Base-by-base conservation (phyloP, 2,329 filamentous ascomycete species). In the Drechslera avenae region DNA sequence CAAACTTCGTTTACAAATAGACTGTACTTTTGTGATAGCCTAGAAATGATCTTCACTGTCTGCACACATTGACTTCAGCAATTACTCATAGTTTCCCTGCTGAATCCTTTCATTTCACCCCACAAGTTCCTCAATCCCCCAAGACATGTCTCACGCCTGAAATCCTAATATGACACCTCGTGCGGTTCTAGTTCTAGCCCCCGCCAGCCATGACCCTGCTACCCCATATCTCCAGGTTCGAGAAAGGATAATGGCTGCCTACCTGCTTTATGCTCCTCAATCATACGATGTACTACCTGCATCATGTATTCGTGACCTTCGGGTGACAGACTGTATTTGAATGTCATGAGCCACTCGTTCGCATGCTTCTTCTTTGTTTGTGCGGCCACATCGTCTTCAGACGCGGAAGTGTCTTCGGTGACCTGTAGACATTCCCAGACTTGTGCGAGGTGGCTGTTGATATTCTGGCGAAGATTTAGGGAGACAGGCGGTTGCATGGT, bases 301-400 rank as follows among this genome's bases (percentile, higher is more conserved):
- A 32, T 13, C 17, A 52, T 21, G 13, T 52, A 52, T 4, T 3
- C 12, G 4, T 16, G 49, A 9, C 39, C 49, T 4, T 52, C 49
- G 8, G 5, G 5, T 23, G 49, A 16, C 5, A 52, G 18, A 28
- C 33, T 48, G 1, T 16, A 12, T 26, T 39, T 52, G 28, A 52
- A 48, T 1, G n/a, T 16, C 10, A 12, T 10, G 16, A 52, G 35
- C 49, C 49, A 52, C 23, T 13, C 13, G 2, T 33, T 10, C 6
- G 49, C 39, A 4, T 18, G 34, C 13, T 43, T 10, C 39, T n/a
- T 36, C 16, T 39, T n/a, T 16, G 34, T 28, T 10, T 28, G 26
- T 7, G 21, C 21, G 2, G 7, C 31, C 17, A 36, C 10, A 16
- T 23, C 17, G 10, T 36, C 17, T 12, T 28, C 37, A 5, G 46